Evolutionary conservation across 2,329 filamentous ascomycete genomes (phyloP), one percentile per base, ranked within the genome.

Genomic region (Trichoderma simmonsii): DNA sequence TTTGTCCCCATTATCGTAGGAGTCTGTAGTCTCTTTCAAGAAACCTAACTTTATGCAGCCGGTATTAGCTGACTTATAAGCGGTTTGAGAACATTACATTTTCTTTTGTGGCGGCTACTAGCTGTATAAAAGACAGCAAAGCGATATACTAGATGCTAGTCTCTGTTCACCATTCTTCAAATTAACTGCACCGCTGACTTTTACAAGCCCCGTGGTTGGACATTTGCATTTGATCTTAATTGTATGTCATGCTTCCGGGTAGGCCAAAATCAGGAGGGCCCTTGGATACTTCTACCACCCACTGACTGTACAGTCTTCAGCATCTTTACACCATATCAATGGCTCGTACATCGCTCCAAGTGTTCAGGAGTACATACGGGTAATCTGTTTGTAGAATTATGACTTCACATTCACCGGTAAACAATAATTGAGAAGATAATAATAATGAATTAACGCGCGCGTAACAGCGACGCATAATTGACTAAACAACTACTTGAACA

Each of bases 401-500:
- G n/a, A 48, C 43, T 21, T 51, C 43, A 51, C n/a, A 7, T 12
- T 21, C 3, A n/a, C 4, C 1, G 11, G 9, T 54, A 14, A 12
- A 24, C 4, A 28, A 28, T 12, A 28, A 39, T 36, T 36, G 32
- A 59, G n/a, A 30, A 39, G 26, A 5, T 26, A 43, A 24, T 15
- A 64, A 36, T 63, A 54, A 57, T 57, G 43, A 36, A 57, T 56
- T 36, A 61, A 54, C 21, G 32, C 21, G 12, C 39, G 36, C 57
- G 39, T 34, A 12, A 14, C 21, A 26, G 60, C 68, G 48, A 43
- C 48, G 51, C 28, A 69, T 54, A 21, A 62, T 51, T 51, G 28
- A 70, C 66, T 70, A 69, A 62, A 67, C 62, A 36, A 57, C 30
- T 30, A 43, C 32, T 43, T 60, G 48, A 56, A 34, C 24, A 39